These are phyloP conservation scores for Chrysosporium keratinophilum DNA, from an alignment of 2,329 filamentous ascomycete genomes.

Conservation along the genomic window DNA sequence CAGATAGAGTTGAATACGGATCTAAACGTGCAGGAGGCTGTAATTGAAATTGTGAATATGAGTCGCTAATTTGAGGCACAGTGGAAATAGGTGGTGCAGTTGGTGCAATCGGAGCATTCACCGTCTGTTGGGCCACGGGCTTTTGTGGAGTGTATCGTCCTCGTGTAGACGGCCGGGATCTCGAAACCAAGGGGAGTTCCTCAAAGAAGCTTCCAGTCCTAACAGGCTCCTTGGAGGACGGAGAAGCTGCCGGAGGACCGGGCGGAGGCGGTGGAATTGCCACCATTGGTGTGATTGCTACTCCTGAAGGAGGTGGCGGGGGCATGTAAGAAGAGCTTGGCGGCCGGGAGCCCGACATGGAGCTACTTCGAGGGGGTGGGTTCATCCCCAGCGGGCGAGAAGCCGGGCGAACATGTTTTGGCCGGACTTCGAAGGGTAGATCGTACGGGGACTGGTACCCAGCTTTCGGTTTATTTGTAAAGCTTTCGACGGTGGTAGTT, in stretches of 20 bases:
- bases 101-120: slow-evolving; percentile 19
- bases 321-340: slow-evolving; percentile 13
- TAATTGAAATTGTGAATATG: slow-evolving; percentile 24
- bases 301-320: slow-evolving; percentile 15
- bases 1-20: slow-evolving; percentile 24
- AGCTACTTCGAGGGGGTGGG: slow-evolving; percentile 53
- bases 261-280: slow-evolving; percentile 13
- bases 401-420: slow-evolving; percentile 41
- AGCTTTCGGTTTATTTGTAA: slow-evolving; percentile 78
- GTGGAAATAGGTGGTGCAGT: slow-evolving; percentile 11
- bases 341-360: slow-evolving; percentile 40
- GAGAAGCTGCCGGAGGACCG: slow-evolving; percentile 11
- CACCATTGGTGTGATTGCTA: slow-evolving; percentile 17
- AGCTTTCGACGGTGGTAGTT: slow-evolving; percentile 51
- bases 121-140: slow-evolving; percentile 21
- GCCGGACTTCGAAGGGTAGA: slow-evolving; percentile 70
- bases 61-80: slow-evolving; percentile 22
- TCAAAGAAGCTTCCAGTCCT: slow-evolving; percentile 57
- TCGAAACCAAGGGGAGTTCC: slow-evolving; percentile 56
- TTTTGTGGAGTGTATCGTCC: slow-evolving; percentile 35
- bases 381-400: slow-evolving; percentile 36
- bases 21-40: slow-evolving; percentile 26
- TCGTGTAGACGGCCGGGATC: slow-evolving; percentile 47
- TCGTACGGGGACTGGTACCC: slow-evolving; percentile 94
- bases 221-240: slow-evolving; percentile 10